Conservation (phyloP, 768 basidiomycete genomes). For the Kwoniella newhampshirensis region DNA sequence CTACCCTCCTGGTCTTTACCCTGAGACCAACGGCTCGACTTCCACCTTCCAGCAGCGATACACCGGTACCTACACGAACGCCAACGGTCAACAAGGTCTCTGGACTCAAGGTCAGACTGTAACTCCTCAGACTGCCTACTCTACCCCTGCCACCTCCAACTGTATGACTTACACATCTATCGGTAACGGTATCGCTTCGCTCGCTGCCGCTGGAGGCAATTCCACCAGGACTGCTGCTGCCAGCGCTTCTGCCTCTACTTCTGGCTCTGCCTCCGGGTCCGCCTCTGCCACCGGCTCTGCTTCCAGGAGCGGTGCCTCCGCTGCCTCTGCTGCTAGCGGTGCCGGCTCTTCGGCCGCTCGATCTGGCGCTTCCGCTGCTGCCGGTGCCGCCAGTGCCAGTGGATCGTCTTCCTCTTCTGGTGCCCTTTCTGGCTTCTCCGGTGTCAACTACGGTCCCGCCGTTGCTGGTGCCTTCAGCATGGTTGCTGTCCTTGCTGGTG, state of each 20-base stretch:
- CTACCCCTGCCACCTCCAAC: constrained; percentile 53
- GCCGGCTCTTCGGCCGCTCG: constrained; percentile 11
- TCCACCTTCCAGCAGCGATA: constrained; percentile 55
- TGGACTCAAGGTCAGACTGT: constrained; percentile 53
- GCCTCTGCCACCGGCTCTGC: constrained; percentile 26
- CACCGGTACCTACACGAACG: constrained; percentile 52
- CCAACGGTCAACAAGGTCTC: constrained; percentile 28
- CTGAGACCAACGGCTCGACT: constrained; percentile 47
- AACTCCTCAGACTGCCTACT: constrained; percentile 49
- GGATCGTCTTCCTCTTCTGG: constrained; percentile 18
- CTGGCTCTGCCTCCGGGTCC: constrained; percentile 53
- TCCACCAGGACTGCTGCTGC: constrained; percentile 48
- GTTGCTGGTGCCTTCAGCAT: constrained; percentile 28
- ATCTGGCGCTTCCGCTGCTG: constrained; percentile 16
- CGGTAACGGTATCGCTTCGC: constrained; percentile 38
- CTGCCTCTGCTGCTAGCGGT: constrained; percentile 20
- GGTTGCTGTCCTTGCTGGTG: constrained; percentile 35
- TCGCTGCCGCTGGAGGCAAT: constrained; percentile 28
- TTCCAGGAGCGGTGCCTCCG: constrained; percentile 16
- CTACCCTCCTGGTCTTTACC: constrained; percentile 56
- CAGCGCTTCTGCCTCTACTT: constrained; percentile 61
- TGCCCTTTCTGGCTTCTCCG: constrained; percentile 25
- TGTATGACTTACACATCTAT: constrained; percentile 53
- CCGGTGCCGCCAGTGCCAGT: constrained; percentile 20
- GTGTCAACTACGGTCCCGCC: constrained; percentile 28